Percentiles rank a stretch among this genome's conserved stretches.
Conservation (phyloP, 2,329 filamentous ascomycete species). For the Leptosphaerulina australis region DNA sequence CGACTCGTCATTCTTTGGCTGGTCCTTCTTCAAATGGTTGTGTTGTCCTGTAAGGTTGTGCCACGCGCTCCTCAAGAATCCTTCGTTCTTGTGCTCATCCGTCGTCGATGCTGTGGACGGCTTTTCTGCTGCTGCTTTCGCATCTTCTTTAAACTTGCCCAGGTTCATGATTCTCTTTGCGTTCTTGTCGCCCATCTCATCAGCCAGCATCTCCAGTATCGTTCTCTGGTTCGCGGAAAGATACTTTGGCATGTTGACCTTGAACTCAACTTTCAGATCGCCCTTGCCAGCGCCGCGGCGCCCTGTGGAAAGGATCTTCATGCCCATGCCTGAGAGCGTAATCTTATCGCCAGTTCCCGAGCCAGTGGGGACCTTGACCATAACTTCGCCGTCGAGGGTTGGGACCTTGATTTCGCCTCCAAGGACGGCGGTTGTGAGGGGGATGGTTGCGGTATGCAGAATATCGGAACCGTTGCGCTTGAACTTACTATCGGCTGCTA, state of each 20-base stretch:
- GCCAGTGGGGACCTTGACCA: slow-evolving; percentile 87
- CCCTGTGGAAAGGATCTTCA: slow-evolving; percentile 74
- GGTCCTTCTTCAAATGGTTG: slow-evolving; percentile 28
- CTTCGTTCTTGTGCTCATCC: slow-evolving; percentile 73
- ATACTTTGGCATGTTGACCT: slow-evolving; percentile 93
- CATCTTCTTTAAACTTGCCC: slow-evolving; percentile 51
- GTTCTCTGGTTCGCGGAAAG: slow-evolving; percentile 89
- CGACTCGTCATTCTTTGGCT: slow-evolving; percentile 42
- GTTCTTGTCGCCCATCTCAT: slow-evolving; percentile 92
- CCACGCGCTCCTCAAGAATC: slow-evolving; percentile 93
- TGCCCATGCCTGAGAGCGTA: slow-evolving; percentile 87
- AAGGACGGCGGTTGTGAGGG: slow-evolving; percentile 88
- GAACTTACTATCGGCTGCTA: slow-evolving; percentile 90
- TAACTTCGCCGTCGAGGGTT: slow-evolving; percentile 87
- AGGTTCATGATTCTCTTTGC: slow-evolving; percentile 94
- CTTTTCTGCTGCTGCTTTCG: slow-evolving; percentile 21
- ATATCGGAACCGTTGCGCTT: slow-evolving; percentile 86
- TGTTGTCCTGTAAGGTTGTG: slow-evolving; percentile 84
- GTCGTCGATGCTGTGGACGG: slow-evolving; percentile 19
- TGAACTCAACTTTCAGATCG: slow-evolving; percentile 92
- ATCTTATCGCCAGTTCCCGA: slow-evolving; percentile 92
- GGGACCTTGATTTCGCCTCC: slow-evolving; percentile 90
- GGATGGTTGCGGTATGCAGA: slow-evolving; percentile 87
- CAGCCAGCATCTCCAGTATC: slow-evolving; percentile 92
- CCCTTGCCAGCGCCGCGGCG: slow-evolving; percentile 69